These are phyloP conservation scores for Metschnikowia lunata DNA, from an alignment of 805 yeast genomes.

Conservation along the genomic window DNA sequence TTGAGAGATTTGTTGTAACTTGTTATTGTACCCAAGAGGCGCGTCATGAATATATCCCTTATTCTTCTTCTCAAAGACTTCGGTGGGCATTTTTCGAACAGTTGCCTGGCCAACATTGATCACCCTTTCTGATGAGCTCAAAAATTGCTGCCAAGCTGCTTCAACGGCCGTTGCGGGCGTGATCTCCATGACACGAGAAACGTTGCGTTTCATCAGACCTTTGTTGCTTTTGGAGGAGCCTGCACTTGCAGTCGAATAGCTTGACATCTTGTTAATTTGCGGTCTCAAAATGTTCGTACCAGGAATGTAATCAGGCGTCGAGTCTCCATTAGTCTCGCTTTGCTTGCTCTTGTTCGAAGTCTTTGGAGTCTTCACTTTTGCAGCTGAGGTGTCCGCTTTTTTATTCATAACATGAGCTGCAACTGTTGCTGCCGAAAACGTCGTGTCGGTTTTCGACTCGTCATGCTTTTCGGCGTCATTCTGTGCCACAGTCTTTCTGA, in stretches of 20 bases:
- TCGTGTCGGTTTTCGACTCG: conserved; percentile 6
- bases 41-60: conserved; percentile 57
- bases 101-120: conserved; percentile 20
- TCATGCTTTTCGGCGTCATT: conserved; percentile 1
- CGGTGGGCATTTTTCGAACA: conserved; percentile 43
- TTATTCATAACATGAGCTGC: conserved; percentile 39
- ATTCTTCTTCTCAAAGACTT: conserved; percentile 50
- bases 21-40: conserved; percentile 43
- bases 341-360: background rate
- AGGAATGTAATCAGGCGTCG: conserved; percentile 42
- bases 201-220: conserved; percentile 14
- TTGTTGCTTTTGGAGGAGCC: conserved; percentile 12
- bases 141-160: conserved; percentile 52
- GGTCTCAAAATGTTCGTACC: conserved; percentile 59
- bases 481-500: conserved; percentile 1
- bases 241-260: conserved; percentile 17
- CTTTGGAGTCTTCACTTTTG: conserved; percentile 10
- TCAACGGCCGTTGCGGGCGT: conserved; percentile 52
- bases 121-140: conserved; percentile 59
- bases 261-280: conserved; percentile 34
- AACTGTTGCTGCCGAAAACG: conserved; percentile 33
- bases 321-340: background rate
- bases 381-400: conserved; percentile 11
- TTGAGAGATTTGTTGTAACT: conserved; percentile 18
- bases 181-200: conserved; percentile 32